Percentiles rank a stretch among this genome's conserved stretches.
Conservation (phyloP, 345 rosid genomes). For the Lepidium africanum region DNA sequence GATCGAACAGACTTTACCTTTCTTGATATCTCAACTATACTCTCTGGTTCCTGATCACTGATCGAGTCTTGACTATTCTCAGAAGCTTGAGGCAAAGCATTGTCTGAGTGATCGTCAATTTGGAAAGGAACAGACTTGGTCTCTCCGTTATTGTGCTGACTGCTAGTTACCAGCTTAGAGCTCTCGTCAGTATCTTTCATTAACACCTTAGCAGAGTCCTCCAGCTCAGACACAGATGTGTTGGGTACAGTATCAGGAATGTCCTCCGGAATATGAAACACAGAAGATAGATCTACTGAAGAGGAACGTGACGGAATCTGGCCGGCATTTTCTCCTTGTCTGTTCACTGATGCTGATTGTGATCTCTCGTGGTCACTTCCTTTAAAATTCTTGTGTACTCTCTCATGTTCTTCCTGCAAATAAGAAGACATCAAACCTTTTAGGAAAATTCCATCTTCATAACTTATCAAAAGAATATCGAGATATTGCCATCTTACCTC, state of each 20-base stretch:
- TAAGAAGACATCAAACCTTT: conserved; percentile 10
- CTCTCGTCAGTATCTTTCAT: neutral
- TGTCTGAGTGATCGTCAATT: conserved; percentile 4
- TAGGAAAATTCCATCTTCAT: neutral
- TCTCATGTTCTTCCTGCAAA: conserved; percentile 48
- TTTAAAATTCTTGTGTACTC: conserved; percentile 17
- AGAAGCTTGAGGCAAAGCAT: conserved; percentile 19
- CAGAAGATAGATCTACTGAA: conserved; percentile 24
- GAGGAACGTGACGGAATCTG: conserved; percentile 18
- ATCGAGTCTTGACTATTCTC: conserved; percentile 16
- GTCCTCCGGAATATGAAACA: conserved; percentile 20
- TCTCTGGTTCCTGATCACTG: conserved; percentile 23
- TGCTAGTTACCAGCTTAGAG: neutral
- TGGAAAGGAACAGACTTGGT: conserved; percentile 12
- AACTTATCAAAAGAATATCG: neutral
- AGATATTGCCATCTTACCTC: conserved; percentile 22
- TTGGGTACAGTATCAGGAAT: conserved; percentile 17
- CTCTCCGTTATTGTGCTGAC: neutral
- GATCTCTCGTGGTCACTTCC: conserved; percentile 31
- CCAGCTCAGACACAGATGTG: neutral
- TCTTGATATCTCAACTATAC: conserved; percentile 42
- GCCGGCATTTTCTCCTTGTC: neutral
- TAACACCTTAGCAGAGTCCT: conserved; percentile 9
- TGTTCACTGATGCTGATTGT: conserved; percentile 20
- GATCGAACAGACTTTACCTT: conserved; percentile 76